Percentiles rank a stretch among this genome's conserved stretches.
Conservation (phyloP, 345 rosid genomes). For the Eucalyptus shirleyi region DNA sequence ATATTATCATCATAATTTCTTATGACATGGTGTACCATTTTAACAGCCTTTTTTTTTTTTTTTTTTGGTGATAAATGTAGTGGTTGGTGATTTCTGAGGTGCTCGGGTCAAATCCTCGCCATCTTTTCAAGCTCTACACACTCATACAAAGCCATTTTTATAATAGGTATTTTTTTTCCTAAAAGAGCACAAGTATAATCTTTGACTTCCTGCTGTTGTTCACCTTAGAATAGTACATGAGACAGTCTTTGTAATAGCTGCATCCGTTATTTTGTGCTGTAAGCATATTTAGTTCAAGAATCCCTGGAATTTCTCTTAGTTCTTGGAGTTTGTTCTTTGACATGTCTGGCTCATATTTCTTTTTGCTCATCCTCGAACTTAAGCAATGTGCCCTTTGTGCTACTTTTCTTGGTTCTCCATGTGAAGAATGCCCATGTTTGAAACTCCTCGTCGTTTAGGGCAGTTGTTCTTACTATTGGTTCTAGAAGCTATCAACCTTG, state of each 20-base stretch:
- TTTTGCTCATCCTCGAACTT: background rate
- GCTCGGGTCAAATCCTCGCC: conserved; percentile 76
- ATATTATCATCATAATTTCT: background rate
- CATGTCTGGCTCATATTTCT: background rate
- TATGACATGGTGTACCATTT: background rate
- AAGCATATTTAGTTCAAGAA: background rate
- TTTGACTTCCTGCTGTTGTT: background rate
- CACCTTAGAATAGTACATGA: background rate
- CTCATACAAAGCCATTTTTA: conserved; percentile 76
- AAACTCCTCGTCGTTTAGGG: background rate
- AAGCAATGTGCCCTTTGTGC: background rate
- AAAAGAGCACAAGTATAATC: background rate
- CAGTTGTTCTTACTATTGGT: background rate
- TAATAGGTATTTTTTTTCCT: conserved; percentile 29
- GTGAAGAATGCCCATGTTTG: background rate
- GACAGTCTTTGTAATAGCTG: background rate
- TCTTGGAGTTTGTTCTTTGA: background rate
- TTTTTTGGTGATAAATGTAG: conserved; percentile 16
- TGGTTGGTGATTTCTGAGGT: conserved; percentile 82
- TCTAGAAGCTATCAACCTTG: background rate
- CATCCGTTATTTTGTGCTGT: background rate
- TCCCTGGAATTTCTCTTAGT: background rate
- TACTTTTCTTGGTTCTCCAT: background rate
- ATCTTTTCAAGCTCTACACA: conserved; percentile 83
- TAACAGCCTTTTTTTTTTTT: background rate